A percentile compares a stretch with the other conserved stretches of the same genome.
These are phyloP conservation scores for Ochetophila trinervis DNA, from an alignment of 306 rosid genomes.

Conservation along the genomic window DNA sequence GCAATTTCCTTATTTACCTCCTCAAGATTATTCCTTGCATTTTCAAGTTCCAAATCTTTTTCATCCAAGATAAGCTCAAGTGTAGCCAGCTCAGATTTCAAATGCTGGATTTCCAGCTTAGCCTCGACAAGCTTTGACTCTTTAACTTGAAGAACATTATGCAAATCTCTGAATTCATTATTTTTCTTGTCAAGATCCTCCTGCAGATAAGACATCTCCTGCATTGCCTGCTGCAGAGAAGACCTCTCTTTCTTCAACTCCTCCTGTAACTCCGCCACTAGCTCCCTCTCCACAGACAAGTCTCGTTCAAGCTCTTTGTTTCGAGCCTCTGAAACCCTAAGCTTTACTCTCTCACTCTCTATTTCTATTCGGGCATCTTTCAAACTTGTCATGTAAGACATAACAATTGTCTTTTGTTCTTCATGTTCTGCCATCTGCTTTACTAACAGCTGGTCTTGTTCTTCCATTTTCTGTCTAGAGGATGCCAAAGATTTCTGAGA, in stretches of 20 bases:
- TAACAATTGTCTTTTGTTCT: constrained; percentile 58
- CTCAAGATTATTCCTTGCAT: constrained; percentile 61
- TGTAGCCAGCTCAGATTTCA: constrained; percentile 71
- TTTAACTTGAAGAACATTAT: constrained; percentile 50
- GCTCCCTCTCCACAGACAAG: constrained; percentile 55
- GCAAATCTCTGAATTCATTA: constrained; percentile 41
- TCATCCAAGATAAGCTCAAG: constrained; percentile 64
- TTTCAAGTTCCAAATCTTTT: constrained; percentile 78
- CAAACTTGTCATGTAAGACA: constrained; percentile 57
- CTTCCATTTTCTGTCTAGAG: constrained; percentile 68
- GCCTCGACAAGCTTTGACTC: constrained; percentile 74
- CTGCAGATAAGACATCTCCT: constrained; percentile 52
- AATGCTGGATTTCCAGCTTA: constrained; percentile 72
- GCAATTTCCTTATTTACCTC: constrained; percentile 58
- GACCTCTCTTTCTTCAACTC: constrained; percentile 62
- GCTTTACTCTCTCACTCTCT: constrained; percentile 67
- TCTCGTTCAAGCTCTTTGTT: constrained; percentile 65
- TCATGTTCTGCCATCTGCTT: constrained; percentile 61
- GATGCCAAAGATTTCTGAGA: constrained; percentile 75
- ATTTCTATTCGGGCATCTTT: constrained; percentile 72
- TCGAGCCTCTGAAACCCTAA: constrained; percentile 51
- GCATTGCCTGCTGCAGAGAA: constrained; percentile 58
- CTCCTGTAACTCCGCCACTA: constrained; percentile 53
- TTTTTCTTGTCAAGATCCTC: constrained; percentile 48
- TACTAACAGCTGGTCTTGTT: constrained; percentile 61